Evolutionary conservation across 257 asterid genomes (phyloP), one percentile per base, ranked within the genome.

Genomic region (Gentiana dahurica): DNA sequence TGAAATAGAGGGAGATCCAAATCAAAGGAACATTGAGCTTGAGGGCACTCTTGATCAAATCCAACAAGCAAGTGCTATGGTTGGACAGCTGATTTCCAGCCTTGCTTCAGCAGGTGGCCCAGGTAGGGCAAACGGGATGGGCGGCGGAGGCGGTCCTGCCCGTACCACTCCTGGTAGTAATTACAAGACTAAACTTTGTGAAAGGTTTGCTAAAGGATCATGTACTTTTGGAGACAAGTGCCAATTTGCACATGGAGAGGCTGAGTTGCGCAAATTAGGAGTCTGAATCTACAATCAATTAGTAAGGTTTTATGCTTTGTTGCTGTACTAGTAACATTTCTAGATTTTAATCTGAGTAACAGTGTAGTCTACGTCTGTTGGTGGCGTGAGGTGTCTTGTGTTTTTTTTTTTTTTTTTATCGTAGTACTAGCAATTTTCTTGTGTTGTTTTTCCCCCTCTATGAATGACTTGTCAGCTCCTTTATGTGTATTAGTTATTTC

Each of bases 141-240:
- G 44, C 24, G 85, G 82, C n/a, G 71, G 86, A 3, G 77, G 73
- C 12, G 61, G 72, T 47, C 68, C 75, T 0, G 73, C 77, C 13
- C 71, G 85, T 5, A 77, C 75, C n/a, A 58, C 73, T 46, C 68
- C 75, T 0, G 73, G 75, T 38, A 79, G 80, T 75, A 80, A 84
- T 72, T 75, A 47, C 62, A 89, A 87, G 80, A 87, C 91, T 1
- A 90, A 82, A 73, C 67, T 84, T 3, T 90, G 98, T 45, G 94
- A 84, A 77, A 87, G 82, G 13, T 90, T 82, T 53, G 34, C 74
- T 0, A 84, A 77, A 51, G 98, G 98, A n/a, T 71, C 89, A 8
- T 90, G 98, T 78, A 90, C 89, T 0, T 90, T 87, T 9, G 98
- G 95, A 12, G 94, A 87, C 6, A 75, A 84, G 82, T 90, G 98